Evolutionary conservation across 2,329 filamentous ascomycete genomes (phyloP).

Genomic region (Aspergillus sp.): DNA sequence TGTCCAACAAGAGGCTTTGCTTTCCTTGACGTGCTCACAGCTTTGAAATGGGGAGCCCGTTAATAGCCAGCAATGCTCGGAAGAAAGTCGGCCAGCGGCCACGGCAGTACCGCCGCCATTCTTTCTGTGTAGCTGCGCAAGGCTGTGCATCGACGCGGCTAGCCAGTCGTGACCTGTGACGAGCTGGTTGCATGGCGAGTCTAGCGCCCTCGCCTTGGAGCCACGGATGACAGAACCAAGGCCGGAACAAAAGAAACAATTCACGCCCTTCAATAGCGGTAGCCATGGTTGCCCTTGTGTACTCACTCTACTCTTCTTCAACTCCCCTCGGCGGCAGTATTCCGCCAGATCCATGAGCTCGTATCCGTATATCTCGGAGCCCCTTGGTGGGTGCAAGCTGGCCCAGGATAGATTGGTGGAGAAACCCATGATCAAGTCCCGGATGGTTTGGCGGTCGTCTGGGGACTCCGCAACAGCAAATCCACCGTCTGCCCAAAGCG

Average conservation of each 20-base stretch:
- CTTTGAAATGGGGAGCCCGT: not conserved
- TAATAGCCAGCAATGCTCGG: not conserved
- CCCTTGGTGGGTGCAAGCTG: not conserved
- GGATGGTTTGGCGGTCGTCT: not conserved
- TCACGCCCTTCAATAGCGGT: not conserved
- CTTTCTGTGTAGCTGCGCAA: not conserved
- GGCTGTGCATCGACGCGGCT: not conserved
- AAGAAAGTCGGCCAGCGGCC: not conserved
- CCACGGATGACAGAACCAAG: not conserved
- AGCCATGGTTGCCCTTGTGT: not conserved
- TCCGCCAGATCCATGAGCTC: not conserved
- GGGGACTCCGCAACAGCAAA: not conserved
- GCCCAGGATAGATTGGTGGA: not conserved
- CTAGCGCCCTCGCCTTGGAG: too few relatives aligned
- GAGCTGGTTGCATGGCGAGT: not conserved
- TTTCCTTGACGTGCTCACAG: not conserved
- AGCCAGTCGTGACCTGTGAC: not conserved
- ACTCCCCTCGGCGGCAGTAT: not conserved
- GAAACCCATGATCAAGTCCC: not conserved
- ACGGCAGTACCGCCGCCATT: not conserved
- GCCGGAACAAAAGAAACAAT: not conserved
- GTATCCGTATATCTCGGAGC: not conserved
- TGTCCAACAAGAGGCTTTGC: not conserved
- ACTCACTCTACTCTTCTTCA: not conserved
- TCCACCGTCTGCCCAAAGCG: not conserved